A percentile compares a stretch with the other conserved stretches of the same genome.
phyloP scores from a whole-genome alignment of 495 filamentous ascomycete genomes.

The Trichoderma asperelloides region DNA sequence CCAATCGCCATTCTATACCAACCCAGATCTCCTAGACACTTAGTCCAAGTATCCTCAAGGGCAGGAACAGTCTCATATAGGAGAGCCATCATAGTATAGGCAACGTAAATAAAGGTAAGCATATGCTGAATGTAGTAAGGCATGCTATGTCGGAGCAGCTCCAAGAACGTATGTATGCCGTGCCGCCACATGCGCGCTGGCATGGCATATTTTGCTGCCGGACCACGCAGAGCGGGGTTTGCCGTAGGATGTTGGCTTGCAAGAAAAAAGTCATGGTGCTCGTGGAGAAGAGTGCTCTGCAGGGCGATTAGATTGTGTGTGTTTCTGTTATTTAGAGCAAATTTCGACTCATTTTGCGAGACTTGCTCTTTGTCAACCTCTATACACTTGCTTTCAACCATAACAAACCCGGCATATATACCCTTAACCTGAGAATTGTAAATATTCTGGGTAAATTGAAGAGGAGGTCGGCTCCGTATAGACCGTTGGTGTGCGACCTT shows the following conservation, averaged over 20 bases:
- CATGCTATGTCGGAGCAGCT: constrained; percentile 58
- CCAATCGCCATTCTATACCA: constrained; percentile 64
- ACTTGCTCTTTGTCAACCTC: constrained; percentile 57
- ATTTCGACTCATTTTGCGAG: constrained; percentile 22
- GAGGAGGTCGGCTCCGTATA: background rate
- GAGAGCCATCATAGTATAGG: constrained; percentile 73
- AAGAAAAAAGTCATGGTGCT: constrained; percentile 66
- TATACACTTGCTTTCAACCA: constrained; percentile 74
- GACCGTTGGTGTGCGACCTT: background rate
- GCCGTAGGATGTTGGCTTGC: constrained; percentile 68
- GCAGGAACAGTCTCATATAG: constrained; percentile 65
- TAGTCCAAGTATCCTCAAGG: constrained; percentile 83
- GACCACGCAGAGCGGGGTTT: constrained; percentile 42
- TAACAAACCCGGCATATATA: constrained; percentile 68
- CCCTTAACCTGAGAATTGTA: constrained; percentile 45
- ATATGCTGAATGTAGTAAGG: constrained; percentile 68
- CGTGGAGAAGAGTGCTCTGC: constrained; percentile 55
- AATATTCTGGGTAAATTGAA: background rate
- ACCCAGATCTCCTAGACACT: constrained; percentile 74
- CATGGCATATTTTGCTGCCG: constrained; percentile 69
- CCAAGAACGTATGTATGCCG: constrained; percentile 61
- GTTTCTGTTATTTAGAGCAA: background rate
- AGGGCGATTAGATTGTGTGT: background rate
- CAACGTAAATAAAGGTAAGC: constrained; percentile 71
- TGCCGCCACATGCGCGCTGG: constrained; percentile 68